phyloP scores from a whole-genome alignment of 495 filamentous ascomycete genomes.

The Aspergillus nidulans region DNA sequence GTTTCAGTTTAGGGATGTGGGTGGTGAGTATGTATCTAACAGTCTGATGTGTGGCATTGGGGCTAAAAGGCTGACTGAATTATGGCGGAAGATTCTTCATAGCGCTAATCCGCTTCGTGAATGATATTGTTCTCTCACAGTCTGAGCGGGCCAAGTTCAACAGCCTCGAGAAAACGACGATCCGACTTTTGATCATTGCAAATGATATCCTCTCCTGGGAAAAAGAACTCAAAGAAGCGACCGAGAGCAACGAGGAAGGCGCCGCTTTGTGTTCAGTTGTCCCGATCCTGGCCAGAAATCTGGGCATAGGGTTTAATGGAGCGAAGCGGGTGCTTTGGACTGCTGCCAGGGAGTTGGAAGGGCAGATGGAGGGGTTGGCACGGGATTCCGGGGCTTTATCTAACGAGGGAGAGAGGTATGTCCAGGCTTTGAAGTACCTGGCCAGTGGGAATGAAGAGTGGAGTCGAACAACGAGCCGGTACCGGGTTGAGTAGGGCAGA shows the following conservation, averaged over 20 bases:
- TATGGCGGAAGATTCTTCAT: neutral
- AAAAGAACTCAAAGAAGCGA: neutral
- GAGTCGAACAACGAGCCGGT: neutral
- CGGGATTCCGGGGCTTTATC: neutral
- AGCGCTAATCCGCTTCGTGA: neutral
- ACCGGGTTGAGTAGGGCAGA: neutral
- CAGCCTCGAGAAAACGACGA: neutral
- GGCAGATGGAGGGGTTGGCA: neutral
- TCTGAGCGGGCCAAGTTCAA: neutral
- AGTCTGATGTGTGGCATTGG: neutral
- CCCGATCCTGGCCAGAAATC: neutral
- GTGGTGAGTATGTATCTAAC: neutral
- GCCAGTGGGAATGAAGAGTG: slow-evolving; percentile 1
- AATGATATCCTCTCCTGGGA: neutral
- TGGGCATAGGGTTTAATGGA: neutral
- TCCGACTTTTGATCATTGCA: neutral
- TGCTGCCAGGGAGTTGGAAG: neutral
- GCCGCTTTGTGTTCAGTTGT: neutral
- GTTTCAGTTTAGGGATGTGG: neutral
- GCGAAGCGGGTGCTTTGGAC: neutral
- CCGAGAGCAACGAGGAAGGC: neutral
- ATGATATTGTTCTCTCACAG: neutral
- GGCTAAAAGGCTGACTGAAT: neutral
- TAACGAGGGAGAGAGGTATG: neutral
- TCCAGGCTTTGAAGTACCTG: neutral